These are phyloP conservation scores for Apiospora sp. DNA, from an alignment of 2,329 filamentous ascomycete genomes.

Conservation along the genomic window DNA sequence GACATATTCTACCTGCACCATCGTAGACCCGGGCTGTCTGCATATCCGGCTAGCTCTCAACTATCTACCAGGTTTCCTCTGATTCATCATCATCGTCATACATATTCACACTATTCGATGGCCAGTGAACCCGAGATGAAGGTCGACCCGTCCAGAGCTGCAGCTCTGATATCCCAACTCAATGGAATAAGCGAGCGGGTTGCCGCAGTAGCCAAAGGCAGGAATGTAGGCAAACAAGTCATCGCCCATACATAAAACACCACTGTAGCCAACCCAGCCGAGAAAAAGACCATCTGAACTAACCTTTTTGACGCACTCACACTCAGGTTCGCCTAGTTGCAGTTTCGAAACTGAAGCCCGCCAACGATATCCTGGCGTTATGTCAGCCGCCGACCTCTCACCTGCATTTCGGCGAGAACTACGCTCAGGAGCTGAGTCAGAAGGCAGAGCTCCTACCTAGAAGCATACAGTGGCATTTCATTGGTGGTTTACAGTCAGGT, in stretches of 20 bases:
- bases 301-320: neutral
- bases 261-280: neutral
- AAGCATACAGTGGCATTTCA: constrained; percentile 92
- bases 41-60: neutral
- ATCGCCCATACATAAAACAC: neutral
- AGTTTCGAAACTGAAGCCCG: constrained; percentile 95
- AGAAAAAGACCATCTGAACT: neutral
- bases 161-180: constrained; percentile 69
- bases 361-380: constrained; percentile 86
- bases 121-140: constrained; percentile 63
- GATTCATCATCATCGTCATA: neutral
- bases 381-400: constrained; percentile 70
- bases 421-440: constrained; percentile 86
- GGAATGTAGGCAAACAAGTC: constrained; percentile 54
- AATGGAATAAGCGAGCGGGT: constrained; percentile 66
- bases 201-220: constrained; percentile 58
- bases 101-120: constrained; percentile 43
- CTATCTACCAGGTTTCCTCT: neutral
- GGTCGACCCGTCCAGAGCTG: constrained; percentile 67
- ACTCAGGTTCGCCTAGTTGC: constrained; percentile 83
- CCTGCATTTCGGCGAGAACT: constrained; percentile 95
- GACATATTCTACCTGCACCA: neutral
- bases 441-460: constrained; percentile 83
- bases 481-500: constrained; percentile 87
- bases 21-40: neutral